phyloP scores from a whole-genome alignment of 345 rosid species.

The Camelina sativa region DNA sequence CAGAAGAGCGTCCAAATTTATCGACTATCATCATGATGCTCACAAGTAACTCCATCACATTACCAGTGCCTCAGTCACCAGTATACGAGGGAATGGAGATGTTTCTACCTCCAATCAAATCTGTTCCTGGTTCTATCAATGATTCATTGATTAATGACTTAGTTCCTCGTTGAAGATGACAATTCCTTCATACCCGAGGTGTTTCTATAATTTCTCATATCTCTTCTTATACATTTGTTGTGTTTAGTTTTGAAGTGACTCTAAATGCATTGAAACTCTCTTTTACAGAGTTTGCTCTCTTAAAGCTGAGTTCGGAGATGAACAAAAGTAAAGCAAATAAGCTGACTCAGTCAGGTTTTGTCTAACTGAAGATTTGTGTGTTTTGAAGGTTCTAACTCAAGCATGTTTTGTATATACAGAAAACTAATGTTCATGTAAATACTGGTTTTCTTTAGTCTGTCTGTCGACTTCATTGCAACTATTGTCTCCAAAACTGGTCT shows the following conservation, averaged over 20 bases:
- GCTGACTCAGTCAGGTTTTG: neutral
- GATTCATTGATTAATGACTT: slow-evolving; percentile 12
- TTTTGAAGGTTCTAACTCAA: neutral
- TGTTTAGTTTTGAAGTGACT: neutral
- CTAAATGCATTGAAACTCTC: neutral
- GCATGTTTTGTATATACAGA: neutral
- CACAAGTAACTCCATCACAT: slow-evolving; percentile 34
- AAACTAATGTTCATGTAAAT: neutral
- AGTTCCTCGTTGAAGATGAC: slow-evolving; percentile 31
- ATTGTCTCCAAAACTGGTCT: neutral
- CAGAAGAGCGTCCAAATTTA: slow-evolving; percentile 44
- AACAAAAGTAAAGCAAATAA: neutral
- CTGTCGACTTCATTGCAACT: neutral
- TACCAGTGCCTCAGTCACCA: slow-evolving; percentile 43
- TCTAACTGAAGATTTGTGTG: neutral
- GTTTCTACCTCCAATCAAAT: neutral
- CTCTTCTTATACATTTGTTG: neutral
- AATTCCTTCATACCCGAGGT: neutral
- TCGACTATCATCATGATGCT: slow-evolving; percentile 46
- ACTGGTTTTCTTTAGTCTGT: neutral
- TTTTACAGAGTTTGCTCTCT: neutral
- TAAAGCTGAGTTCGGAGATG: neutral
- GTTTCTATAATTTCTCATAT: neutral
- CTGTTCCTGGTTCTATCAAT: slow-evolving; percentile 4
- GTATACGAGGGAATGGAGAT: slow-evolving; percentile 22